A percentile compares a stretch with the other conserved stretches of the same genome.
These are phyloP conservation scores for Coniosporium tulheliwenetii DNA, from an alignment of 2,329 filamentous ascomycete species.

Conservation along the genomic window DNA sequence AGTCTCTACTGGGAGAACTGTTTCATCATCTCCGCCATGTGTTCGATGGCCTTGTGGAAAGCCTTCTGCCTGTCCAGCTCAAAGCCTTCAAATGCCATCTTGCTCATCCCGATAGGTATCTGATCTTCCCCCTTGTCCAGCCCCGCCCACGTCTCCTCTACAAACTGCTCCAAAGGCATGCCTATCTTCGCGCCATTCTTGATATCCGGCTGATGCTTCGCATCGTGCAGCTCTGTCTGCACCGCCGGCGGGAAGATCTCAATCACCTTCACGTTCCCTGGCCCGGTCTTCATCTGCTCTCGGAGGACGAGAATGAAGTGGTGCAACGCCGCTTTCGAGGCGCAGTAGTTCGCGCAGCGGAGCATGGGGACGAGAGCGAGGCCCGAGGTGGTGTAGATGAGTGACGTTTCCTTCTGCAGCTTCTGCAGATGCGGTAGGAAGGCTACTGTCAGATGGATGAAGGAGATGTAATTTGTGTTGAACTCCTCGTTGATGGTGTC, in stretches of 20 bases:
- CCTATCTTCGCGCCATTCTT: constrained; percentile 33
- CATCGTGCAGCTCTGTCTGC: constrained; percentile 41
- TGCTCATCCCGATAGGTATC: constrained; percentile 31
- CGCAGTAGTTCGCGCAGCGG: constrained; percentile 36
- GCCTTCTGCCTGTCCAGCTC: constrained; percentile 32
- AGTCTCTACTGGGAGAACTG: not conserved
- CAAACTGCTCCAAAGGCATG: constrained; percentile 38
- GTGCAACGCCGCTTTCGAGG: constrained; percentile 39
- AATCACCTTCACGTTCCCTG: constrained; percentile 34
- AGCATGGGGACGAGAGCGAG: constrained; percentile 34
- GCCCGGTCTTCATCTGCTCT: constrained; percentile 30
- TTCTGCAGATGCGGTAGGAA: constrained; percentile 34
- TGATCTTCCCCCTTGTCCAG: constrained; percentile 33
- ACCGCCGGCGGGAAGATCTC: constrained; percentile 40
- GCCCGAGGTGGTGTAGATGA: constrained; percentile 34
- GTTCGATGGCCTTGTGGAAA: constrained; percentile 14
- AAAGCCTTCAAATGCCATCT: constrained; percentile 26
- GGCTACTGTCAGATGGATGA: constrained; percentile 32
- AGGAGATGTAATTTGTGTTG: constrained; percentile 34
- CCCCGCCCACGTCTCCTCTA: constrained; percentile 30
- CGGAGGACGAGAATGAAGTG: constrained; percentile 36
- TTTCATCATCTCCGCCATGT: constrained; percentile 4
- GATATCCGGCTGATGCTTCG: constrained; percentile 37
- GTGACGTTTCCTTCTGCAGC: constrained; percentile 23
- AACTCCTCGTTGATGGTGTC: constrained; percentile 27